Percentiles rank a stretch among this genome's conserved stretches.
These are phyloP conservation scores for Ochromonadaceae sp. DNA, from an alignment of 352 stramenopile genomes.

Conservation along the genomic window DNA sequence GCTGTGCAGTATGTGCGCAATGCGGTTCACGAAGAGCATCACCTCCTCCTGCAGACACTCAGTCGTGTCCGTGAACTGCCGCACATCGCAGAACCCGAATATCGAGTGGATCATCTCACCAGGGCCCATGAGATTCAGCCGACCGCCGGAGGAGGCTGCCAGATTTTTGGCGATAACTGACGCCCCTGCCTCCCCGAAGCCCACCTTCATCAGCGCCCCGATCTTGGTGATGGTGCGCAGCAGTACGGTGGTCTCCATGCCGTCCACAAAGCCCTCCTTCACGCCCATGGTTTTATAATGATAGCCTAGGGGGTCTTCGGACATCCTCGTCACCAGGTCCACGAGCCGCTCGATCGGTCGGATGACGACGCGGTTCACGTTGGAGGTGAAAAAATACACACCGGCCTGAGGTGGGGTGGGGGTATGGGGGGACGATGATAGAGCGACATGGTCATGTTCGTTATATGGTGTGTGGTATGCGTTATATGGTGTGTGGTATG, in stretches of 20 bases:
- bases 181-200: conserved; percentile 65
- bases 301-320: conserved; percentile 52
- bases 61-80: conserved; percentile 65
- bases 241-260: conserved; percentile 83
- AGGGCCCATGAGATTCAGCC: conserved; percentile 80
- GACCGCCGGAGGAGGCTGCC: conserved; percentile 39
- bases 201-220: conserved; percentile 74
- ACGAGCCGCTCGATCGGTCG: conserved; percentile 90
- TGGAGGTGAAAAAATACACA: conserved; percentile 74
- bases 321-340: conserved; percentile 48
- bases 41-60: conserved; percentile 69
- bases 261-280: conserved; percentile 41
- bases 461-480: too few species aligned
- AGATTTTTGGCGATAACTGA: conserved; percentile 95
- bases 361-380: conserved; percentile 85
- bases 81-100: conserved; percentile 66
- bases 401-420: too few species aligned
- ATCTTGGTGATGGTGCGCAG: conserved; percentile 84
- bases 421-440: too few species aligned
- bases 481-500: too few species aligned
- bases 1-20: conserved; percentile 55
- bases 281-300: conserved; percentile 35
- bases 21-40: conserved; percentile 65
- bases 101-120: conserved; percentile 55
- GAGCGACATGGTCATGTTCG: too few species aligned